Percentiles rank a stretch among this genome's conserved stretches.
Evolutionary conservation across 164 flowering plant genomes (phyloP).

Genomic region (Akebia trifoliata): DNA sequence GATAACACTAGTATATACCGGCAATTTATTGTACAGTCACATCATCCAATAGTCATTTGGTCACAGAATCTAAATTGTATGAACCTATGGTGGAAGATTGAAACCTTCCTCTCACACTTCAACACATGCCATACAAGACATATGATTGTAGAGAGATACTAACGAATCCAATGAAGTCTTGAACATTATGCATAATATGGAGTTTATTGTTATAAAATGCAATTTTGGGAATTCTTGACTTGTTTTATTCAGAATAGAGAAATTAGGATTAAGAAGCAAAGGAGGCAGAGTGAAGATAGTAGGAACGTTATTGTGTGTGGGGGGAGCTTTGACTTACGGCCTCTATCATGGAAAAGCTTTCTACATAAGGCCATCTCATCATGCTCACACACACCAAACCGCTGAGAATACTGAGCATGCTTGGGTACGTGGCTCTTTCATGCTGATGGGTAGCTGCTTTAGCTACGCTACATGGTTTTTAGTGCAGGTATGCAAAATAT

Average conservation of each 20-base stretch:
- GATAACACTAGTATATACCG: too few relatives aligned
- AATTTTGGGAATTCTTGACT: neutral
- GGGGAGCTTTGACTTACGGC: constrained; percentile 32
- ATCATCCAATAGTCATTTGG: too few relatives aligned
- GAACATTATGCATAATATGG: neutral
- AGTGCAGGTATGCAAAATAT: constrained; percentile 27
- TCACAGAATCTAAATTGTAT: too few relatives aligned
- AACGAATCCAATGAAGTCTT: too few relatives aligned
- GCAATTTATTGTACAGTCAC: too few relatives aligned
- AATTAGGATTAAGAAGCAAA: constrained; percentile 18
- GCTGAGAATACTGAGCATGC: neutral
- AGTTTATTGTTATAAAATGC: neutral
- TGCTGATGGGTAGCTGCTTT: constrained; percentile 30
- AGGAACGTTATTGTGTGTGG: constrained; percentile 37
- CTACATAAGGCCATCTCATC: constrained; percentile 11
- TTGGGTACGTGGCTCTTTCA: constrained; percentile 31
- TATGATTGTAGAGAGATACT: too few relatives aligned
- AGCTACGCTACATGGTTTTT: constrained; percentile 40
- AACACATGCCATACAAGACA: too few relatives aligned
- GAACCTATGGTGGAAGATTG: too few relatives aligned
- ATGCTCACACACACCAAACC: neutral
- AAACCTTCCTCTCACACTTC: too few relatives aligned
- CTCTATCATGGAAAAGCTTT: constrained; percentile 38
- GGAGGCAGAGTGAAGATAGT: constrained; percentile 27
- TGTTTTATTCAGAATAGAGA: constrained; percentile 38